A percentile compares a stretch with the other conserved stretches of the same genome.
Evolutionary conservation across 768 basidiomycete species (phyloP).

Genomic region (Leccinum disarticulatum): DNA sequence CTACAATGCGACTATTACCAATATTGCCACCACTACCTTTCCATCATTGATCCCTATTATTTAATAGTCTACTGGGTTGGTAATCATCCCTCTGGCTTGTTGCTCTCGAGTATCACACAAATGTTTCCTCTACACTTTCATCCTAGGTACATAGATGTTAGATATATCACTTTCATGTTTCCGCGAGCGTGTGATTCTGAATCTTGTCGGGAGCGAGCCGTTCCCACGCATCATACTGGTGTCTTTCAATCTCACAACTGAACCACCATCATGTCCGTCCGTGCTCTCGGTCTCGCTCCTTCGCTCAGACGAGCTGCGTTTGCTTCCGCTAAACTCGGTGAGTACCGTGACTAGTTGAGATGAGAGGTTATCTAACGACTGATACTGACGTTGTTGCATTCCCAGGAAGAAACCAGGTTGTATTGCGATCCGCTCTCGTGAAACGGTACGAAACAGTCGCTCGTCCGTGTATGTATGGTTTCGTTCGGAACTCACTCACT

Average conservation of each 20-base stretch:
- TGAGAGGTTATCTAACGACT: neutral
- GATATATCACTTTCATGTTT: neutral
- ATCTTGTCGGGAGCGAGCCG: neutral
- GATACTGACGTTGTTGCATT: neutral
- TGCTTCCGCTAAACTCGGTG: conserved; percentile 15
- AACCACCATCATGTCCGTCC: conserved; percentile 42
- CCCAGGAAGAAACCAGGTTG: conserved; percentile 45
- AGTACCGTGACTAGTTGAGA: neutral
- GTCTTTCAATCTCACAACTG: neutral
- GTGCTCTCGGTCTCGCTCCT: conserved; percentile 58
- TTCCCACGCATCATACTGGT: conserved; percentile 23
- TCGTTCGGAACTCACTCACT: neutral
- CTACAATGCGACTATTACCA: conserved; percentile 1
- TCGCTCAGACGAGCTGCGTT: conserved; percentile 54
- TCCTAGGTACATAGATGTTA: neutral
- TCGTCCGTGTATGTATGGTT: neutral
- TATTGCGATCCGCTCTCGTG: conserved; percentile 28
- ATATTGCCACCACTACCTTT: conserved; percentile 8
- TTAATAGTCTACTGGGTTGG: neutral
- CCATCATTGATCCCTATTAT: neutral
- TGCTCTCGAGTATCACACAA: conserved; percentile 11
- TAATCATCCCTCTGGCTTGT: conserved; percentile 8
- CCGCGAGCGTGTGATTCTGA: conserved; percentile 11
- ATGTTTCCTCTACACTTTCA: conserved; percentile 3
- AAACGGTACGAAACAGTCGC: conserved; percentile 38